These are phyloP conservation scores for Microbotryum intermedium DNA, from an alignment of 1,284 basidiomycete genomes.

Conservation along the genomic window DNA sequence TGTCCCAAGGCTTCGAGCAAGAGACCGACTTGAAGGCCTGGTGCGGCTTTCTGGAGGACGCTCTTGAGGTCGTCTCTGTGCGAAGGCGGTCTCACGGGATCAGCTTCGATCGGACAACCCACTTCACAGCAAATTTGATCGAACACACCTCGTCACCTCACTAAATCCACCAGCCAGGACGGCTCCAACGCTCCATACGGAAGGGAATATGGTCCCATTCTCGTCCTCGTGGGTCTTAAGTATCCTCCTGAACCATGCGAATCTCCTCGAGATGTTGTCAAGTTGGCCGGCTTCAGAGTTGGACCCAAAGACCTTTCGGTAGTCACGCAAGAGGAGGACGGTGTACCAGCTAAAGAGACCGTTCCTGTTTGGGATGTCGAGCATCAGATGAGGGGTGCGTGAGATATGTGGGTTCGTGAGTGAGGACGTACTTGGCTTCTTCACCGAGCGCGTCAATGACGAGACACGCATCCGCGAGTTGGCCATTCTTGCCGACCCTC, in stretches of 20 bases:
- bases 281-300: constrained; percentile 89
- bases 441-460: constrained; percentile 77
- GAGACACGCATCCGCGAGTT: constrained; percentile 58
- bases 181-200: constrained; percentile 73
- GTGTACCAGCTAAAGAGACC: constrained; percentile 84
- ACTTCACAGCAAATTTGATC: not conserved
- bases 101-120: not conserved
- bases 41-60: constrained; percentile 36
- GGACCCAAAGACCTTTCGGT: constrained; percentile 86
- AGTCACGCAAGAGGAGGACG: constrained; percentile 85
- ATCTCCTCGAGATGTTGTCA: constrained; percentile 87
- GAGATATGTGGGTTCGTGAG: not conserved
- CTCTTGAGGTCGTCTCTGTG: constrained; percentile 43
- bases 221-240: constrained; percentile 70
- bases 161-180: constrained; percentile 70
- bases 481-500: constrained; percentile 21
- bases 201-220: constrained; percentile 62
- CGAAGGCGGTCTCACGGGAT: not conserved
- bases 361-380: constrained; percentile 35
- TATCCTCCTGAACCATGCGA: constrained; percentile 93
- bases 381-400: not conserved
- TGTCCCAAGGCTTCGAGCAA: constrained; percentile 77
- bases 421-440: constrained; percentile 55
- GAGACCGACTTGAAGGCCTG: constrained; percentile 56
- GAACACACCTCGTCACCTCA: constrained; percentile 66